These are phyloP conservation scores for Dipteronia sinensis DNA, from an alignment of 345 rosid genomes.

Conservation along the genomic window DNA sequence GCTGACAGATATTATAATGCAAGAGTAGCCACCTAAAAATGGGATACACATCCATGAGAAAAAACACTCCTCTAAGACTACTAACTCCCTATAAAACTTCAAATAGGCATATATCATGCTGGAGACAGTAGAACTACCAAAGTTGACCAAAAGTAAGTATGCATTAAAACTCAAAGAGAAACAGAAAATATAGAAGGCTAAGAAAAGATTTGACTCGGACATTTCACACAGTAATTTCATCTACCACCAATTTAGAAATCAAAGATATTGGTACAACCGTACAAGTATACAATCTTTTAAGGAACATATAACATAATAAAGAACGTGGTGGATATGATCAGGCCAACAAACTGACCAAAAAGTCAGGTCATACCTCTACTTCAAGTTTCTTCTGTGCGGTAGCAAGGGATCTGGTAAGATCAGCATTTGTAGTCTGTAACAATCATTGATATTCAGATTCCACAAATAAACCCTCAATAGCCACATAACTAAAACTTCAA, in stretches of 20 bases:
- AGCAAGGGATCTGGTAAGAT: conserved; percentile 86
- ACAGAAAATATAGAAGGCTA: neutral
- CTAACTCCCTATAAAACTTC: neutral
- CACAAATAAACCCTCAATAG: conserved; percentile 17
- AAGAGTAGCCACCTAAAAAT: neutral
- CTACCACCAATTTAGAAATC: neutral
- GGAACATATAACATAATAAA: conserved; percentile 12
- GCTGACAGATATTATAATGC: neutral
- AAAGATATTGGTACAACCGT: neutral
- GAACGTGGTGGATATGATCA: neutral
- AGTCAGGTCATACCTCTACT: conserved; percentile 65
- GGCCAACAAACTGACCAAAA: conserved; percentile 19
- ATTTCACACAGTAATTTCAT: neutral
- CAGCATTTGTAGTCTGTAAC: conserved; percentile 84
- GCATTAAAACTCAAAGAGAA: neutral
- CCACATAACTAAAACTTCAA: conserved; percentile 13
- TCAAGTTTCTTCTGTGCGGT: conserved; percentile 81
- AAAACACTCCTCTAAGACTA: neutral
- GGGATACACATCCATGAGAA: neutral
- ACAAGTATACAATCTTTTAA: conserved; percentile 10
- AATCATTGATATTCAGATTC: conserved; percentile 32
- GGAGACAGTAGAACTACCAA: neutral
- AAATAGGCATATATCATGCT: neutral
- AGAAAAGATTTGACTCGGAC: neutral
- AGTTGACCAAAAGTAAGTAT: neutral